Evolutionary conservation across 768 basidiomycete species (phyloP), one percentile per base, ranked within the genome.

Genomic region (Suillus variegatus): DNA sequence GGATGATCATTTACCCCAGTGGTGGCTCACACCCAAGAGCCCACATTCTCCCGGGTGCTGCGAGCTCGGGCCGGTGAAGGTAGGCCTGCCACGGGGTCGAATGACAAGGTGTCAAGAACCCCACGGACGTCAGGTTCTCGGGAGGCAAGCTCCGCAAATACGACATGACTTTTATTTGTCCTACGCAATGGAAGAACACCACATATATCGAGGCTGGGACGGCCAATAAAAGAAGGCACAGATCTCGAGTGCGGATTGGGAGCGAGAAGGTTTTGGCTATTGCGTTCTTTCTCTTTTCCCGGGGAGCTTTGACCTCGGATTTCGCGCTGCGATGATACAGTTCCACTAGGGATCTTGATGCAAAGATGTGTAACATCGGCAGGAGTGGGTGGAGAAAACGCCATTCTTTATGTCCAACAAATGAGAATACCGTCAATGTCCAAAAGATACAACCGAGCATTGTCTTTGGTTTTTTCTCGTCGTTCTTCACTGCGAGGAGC

Each of bases 351-450:
- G 92, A 87, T 67, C 87, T 87, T 0, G 94, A 82, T 13, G 92
- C 91, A 66, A 97, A 83, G 25, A 95, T 69, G 69, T 97, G 90
- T 47, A 97, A 78, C 38, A 94, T 76, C 1, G 97, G 96, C 4
- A 99, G 81, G 22, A 98, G 75, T 0, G 97, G 95, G 68, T 98
- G 96, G 8, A 99, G 80, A 79, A 99, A 99, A 9, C 97, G 85
- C 95, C 95, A 98, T 82, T 99, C 97, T 72, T 99, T 99, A 80
- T 99, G 97, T 1, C 91, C 90, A 2, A 92, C 83, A 4, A 91
- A 66, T 9, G 97, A 98, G 74, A 93, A 95, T 7, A 91, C 74
- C 3, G 72, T 71, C 38, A 89, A 74, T 0, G 90, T 88, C 90
- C 92, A 94, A 22, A 79, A 67, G 2, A 90, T 69, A 61, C 76